Conservation (phyloP, 2,329 filamentous ascomycete species). For the Aspergillaceae sp. region DNA sequence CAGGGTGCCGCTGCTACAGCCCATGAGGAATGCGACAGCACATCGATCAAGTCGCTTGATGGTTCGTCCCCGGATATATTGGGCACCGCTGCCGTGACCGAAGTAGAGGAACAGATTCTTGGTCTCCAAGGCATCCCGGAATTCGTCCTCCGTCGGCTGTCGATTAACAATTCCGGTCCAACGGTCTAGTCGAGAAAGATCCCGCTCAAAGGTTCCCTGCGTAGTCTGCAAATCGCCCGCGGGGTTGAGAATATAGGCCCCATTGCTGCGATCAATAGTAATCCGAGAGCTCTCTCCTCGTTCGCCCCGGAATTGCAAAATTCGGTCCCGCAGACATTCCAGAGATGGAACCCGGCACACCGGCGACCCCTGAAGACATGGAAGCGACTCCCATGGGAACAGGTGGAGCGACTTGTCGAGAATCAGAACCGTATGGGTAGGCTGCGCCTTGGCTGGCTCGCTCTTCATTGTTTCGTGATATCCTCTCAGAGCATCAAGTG, state of each 20-base stretch:
- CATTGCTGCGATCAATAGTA: slow-evolving; percentile 41
- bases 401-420: slow-evolving; percentile 83
- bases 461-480: slow-evolving; percentile 54
- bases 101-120: slow-evolving; percentile 83
- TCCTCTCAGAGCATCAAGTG: slow-evolving; percentile 69
- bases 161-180: slow-evolving; percentile 65
- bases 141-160: slow-evolving; percentile 67
- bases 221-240: slow-evolving; percentile 74
- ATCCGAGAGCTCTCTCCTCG: slow-evolving; percentile 33
- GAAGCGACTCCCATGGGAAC: slow-evolving; percentile 94
- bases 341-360: slow-evolving; percentile 85
- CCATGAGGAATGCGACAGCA: slow-evolving; percentile 82
- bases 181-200: slow-evolving; percentile 44
- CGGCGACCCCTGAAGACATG: slow-evolving; percentile 68
- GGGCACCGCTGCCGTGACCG: slow-evolving; percentile 87
- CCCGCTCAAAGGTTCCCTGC: slow-evolving; percentile 61
- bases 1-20: slow-evolving; percentile 78
- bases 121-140: slow-evolving; percentile 56
- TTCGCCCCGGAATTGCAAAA: slow-evolving; percentile 45
- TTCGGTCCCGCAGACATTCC: slow-evolving; percentile 66
- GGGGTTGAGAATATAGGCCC: slow-evolving; percentile 77
- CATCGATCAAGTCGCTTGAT: slow-evolving; percentile 71
- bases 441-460: slow-evolving; percentile 24
- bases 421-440: slow-evolving; percentile 70
- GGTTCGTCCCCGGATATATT: slow-evolving; percentile 81